A percentile compares a stretch with the other conserved stretches of the same genome.
Evolutionary conservation across 2,329 filamentous ascomycete species (phyloP).

Genomic region (Periconia digitata): DNA sequence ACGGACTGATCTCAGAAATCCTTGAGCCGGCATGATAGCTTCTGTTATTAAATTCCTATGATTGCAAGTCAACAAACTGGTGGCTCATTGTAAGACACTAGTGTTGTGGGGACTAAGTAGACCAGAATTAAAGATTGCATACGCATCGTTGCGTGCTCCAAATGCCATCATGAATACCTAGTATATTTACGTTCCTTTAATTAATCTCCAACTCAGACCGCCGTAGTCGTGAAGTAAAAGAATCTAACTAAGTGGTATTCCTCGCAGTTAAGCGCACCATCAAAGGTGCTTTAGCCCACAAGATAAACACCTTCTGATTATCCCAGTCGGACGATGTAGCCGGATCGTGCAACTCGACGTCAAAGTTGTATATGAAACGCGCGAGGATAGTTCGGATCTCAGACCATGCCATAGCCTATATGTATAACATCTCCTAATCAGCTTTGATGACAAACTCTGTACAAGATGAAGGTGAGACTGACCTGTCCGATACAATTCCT

Average conservation of each 20-base stretch:
- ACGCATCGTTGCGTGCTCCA: no score
- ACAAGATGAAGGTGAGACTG: slow-evolving; percentile 3
- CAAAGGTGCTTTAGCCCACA: slow-evolving; percentile 36
- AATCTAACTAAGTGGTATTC: background rate
- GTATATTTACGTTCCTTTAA: no score
- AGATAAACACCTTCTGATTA: slow-evolving; percentile 31
- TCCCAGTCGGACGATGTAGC: slow-evolving; percentile 18
- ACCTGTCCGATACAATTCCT: slow-evolving; percentile 23
- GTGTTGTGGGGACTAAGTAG: no score
- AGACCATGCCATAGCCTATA: slow-evolving; percentile 24
- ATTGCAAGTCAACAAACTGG: no score
- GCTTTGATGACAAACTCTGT: slow-evolving; percentile 1
- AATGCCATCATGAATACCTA: no score
- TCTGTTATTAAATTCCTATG: no score
- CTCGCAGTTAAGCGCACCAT: slow-evolving; percentile 16
- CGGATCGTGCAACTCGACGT: slow-evolving; percentile 27
- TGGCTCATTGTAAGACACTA: no score
- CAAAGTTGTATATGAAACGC: slow-evolving; percentile 39
- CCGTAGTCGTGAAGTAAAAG: no score
- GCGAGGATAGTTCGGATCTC: slow-evolving; percentile 40
- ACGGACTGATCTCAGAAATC: no score
- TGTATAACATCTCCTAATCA: background rate
- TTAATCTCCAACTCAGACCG: no score
- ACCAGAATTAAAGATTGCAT: no score
- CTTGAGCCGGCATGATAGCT: no score